A percentile compares a stretch with the other conserved stretches of the same genome.
phyloP scores from a whole-genome alignment of 2,329 filamentous ascomycete genomes.

The Scolecobasidium constrictum region DNA sequence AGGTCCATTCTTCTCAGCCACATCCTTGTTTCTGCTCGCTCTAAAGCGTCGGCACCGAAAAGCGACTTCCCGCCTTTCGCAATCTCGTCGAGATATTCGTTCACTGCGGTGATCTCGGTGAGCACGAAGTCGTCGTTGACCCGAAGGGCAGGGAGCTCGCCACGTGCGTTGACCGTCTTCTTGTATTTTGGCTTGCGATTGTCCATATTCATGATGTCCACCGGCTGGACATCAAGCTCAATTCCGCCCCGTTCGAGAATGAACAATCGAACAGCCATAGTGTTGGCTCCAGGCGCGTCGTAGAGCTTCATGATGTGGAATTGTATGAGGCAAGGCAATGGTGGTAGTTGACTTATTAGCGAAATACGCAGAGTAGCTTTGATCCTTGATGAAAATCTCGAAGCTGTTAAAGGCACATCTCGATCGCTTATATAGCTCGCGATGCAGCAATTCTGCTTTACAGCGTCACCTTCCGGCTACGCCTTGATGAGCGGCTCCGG shows the following conservation, averaged over 20 bases:
- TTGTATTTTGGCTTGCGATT: constrained; percentile 8
- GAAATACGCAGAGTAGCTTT: no score
- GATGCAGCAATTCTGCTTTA: no score
- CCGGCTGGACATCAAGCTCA: neutral
- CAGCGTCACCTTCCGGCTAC: no score
- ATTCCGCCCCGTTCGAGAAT: constrained; percentile 4
- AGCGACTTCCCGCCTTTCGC: neutral
- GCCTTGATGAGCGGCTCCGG: no score
- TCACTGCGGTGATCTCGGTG: constrained; percentile 11
- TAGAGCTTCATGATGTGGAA: constrained; percentile 6
- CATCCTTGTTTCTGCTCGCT: constrained; percentile 7
- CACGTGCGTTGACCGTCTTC: constrained; percentile 2
- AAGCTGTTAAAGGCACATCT: no score
- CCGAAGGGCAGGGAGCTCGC: constrained; percentile 33
- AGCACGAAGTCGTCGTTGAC: constrained; percentile 47
- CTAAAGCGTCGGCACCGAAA: neutral
- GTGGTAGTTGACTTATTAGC: no score
- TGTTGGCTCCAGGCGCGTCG: neutral
- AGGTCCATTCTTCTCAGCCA: no score
- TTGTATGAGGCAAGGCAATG: no score
- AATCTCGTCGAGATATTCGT: constrained; percentile 8
- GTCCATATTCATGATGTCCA: constrained; percentile 1
- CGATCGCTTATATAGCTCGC: no score
- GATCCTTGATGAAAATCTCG: no score
- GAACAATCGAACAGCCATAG: constrained; percentile 5